A percentile compares a stretch with the other conserved stretches of the same genome.
These are phyloP conservation scores for Candida hispaniensis DNA, from an alignment of 805 yeast genomes.

Conservation along the genomic window DNA sequence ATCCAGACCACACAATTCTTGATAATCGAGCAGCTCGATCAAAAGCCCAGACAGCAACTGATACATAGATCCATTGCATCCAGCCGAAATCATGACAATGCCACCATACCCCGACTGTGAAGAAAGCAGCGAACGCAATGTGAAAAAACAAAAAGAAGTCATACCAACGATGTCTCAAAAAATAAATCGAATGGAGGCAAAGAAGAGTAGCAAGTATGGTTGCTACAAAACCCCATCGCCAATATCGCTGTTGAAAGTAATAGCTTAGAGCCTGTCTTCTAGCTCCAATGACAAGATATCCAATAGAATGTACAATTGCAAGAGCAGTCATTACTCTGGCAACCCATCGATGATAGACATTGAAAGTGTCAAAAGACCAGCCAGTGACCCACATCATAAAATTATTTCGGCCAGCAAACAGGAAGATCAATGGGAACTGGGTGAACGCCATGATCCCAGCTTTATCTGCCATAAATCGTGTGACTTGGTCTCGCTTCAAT, in stretches of 20 bases:
- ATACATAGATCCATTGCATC: slow-evolving; percentile 40
- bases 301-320: slow-evolving; percentile 22
- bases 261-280: slow-evolving; percentile 5
- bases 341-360: slow-evolving; percentile 42
- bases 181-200: slow-evolving; percentile 39
- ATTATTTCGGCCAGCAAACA: slow-evolving; percentile 61
- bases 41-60: slow-evolving; percentile 57
- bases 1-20: slow-evolving; percentile 49
- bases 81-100: slow-evolving; percentile 41
- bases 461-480: slow-evolving; percentile 21
- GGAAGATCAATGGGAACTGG: slow-evolving; percentile 24
- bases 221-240: slow-evolving; percentile 33
- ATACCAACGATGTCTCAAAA: slow-evolving; percentile 44
- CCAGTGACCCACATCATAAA: slow-evolving; percentile 53
- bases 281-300: slow-evolving; percentile 17
- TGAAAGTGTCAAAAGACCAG: slow-evolving; percentile 49
- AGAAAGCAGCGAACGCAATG: slow-evolving; percentile 42
- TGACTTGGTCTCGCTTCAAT: slow-evolving; percentile 19
- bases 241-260: slow-evolving; percentile 7
- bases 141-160: slow-evolving; percentile 54
- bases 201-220: slow-evolving; percentile 36
- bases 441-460: slow-evolving; percentile 23
- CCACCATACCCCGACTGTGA: slow-evolving; percentile 45
- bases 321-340: slow-evolving; percentile 22
- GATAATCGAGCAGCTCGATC: slow-evolving; percentile 51